Percentiles rank a stretch among this genome's conserved stretches.
phyloP scores from a whole-genome alignment of 345 rosid genomes.

The Cardiospermum halicacabum region DNA sequence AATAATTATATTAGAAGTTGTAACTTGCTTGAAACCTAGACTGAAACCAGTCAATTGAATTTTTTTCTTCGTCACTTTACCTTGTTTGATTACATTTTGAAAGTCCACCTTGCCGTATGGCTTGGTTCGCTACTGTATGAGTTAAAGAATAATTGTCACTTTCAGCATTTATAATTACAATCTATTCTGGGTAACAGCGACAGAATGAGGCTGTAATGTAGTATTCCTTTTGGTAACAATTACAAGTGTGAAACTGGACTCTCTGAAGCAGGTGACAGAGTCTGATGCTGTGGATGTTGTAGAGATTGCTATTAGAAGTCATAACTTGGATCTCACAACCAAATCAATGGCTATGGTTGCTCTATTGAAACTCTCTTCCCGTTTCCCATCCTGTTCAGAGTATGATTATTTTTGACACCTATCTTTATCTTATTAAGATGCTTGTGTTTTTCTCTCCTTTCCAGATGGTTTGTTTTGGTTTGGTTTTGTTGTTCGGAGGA shows the following conservation, averaged over 20 bases:
- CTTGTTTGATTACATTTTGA: neutral
- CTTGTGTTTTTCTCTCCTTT: neutral
- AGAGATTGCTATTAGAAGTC: slow-evolving; percentile 62
- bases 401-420: slow-evolving; percentile 37
- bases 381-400: slow-evolving; percentile 91
- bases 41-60: slow-evolving; percentile 3
- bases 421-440: neutral
- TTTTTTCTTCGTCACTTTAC: neutral
- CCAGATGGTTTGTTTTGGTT: neutral
- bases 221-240: slow-evolving; percentile 4
- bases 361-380: slow-evolving; percentile 90
- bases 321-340: slow-evolving; percentile 69
- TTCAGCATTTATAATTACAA: neutral
- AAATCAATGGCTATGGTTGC: slow-evolving; percentile 92
- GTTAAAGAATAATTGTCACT: neutral
- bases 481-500: neutral
- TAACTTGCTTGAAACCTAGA: neutral
- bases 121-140: neutral
- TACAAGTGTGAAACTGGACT: slow-evolving; percentile 8
- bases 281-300: slow-evolving; percentile 84
- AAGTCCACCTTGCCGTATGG: neutral
- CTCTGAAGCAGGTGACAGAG: slow-evolving; percentile 75
- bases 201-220: slow-evolving; percentile 10
- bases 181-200: neutral
- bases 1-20: slow-evolving; percentile 1